Conservation (phyloP, 2,329 filamentous ascomycete species). For the Claviceps sorghi region DNA sequence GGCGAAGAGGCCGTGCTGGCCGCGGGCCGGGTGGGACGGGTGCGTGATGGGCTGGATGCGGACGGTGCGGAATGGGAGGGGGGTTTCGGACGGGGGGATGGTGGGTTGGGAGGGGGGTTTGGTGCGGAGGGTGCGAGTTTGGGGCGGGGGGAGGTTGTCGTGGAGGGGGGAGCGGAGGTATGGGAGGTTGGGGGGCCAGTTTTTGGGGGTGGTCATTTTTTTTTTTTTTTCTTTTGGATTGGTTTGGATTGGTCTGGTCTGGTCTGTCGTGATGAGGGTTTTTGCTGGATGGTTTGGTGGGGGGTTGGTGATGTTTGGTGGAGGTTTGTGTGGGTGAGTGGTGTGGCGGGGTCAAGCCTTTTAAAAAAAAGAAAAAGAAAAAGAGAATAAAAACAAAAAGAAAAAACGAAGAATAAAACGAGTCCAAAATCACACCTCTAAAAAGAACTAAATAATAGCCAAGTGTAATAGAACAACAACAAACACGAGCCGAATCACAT, state of each 20-base stretch:
- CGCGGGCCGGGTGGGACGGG: conserved; percentile 39
- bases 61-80: conserved; percentile 33
- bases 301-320: no score
- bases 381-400: no score
- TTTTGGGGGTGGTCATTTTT: conserved; percentile 30
- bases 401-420: no score
- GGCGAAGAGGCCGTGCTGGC: conserved; percentile 48
- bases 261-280: no score
- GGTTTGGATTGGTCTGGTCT: neutral
- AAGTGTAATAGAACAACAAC: no score
- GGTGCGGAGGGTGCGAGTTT: conserved; percentile 25
- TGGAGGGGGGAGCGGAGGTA: conserved; percentile 39
- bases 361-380: no score
- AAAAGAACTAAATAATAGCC: no score
- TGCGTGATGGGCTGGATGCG: conserved; percentile 38
- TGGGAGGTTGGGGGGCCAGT: conserved; percentile 40
- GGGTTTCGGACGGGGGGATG: conserved; percentile 17
- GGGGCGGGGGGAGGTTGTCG: conserved; percentile 27
- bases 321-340: no score
- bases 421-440: no score
- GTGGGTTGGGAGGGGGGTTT: conserved; percentile 13
- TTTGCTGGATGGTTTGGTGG: no score
- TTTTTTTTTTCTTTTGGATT: neutral
- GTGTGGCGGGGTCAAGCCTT: no score
- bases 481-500: no score